Conservation (phyloP, 352 stramenopile genomes). For the Phytophthora capsici region DNA sequence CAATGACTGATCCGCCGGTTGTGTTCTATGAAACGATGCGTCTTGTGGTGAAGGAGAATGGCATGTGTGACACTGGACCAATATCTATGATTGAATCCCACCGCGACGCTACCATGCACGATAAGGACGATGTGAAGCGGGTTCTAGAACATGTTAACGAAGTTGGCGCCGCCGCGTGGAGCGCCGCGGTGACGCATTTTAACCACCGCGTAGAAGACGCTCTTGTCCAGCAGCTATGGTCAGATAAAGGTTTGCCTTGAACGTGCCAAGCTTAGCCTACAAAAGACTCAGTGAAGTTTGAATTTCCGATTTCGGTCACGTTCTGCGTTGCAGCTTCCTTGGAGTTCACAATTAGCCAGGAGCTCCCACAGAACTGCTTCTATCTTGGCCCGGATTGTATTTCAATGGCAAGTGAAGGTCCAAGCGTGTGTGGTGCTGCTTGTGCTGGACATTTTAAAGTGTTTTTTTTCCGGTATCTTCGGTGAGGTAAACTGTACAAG, state of each 20-base stretch:
- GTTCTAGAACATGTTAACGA: not conserved
- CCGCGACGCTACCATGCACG: conserved; percentile 10
- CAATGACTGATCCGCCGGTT: not conserved
- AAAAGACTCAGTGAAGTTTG: too few relatives aligned
- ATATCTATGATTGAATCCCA: conserved; percentile 9
- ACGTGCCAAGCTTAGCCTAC: too few relatives aligned
- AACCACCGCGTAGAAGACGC: conserved; percentile 22
- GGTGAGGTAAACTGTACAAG: too few relatives aligned
- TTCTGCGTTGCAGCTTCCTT: too few relatives aligned
- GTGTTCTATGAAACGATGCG: conserved; percentile 22
- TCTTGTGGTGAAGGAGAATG: conserved; percentile 4
- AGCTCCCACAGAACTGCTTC: too few relatives aligned
- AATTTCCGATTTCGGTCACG: too few relatives aligned
- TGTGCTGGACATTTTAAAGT: too few relatives aligned
- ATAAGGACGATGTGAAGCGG: conserved; percentile 4
- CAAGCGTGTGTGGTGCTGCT: too few relatives aligned
- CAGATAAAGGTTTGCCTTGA: not conserved
- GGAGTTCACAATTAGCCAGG: too few relatives aligned
- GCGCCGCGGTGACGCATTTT: conserved; percentile 6
- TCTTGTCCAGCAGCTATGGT: conserved; percentile 8
- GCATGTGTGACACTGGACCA: not conserved
- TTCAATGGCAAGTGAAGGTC: too few relatives aligned
- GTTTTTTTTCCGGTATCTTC: too few relatives aligned
- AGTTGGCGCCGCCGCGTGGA: conserved; percentile 3
- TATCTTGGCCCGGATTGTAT: too few relatives aligned